Base-by-base conservation (phyloP, 2,329 filamentous ascomycete genomes). In the Aspergillus latus region DNA sequence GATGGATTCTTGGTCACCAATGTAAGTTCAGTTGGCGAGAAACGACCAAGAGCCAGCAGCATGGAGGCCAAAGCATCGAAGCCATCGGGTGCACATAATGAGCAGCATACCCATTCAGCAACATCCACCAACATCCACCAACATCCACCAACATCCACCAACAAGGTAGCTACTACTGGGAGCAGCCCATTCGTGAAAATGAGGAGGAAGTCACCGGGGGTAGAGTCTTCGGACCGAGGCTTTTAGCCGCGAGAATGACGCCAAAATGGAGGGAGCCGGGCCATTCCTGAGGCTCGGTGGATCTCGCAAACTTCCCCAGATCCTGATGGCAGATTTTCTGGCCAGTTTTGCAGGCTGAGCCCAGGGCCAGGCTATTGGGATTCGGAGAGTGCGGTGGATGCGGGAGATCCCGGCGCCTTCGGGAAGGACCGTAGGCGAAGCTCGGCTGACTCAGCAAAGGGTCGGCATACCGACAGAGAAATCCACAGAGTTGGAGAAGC, bases 351-450 rank as follows among this genome's bases (percentile, higher is more conserved):
- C 39, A 44, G 49, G 37, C 16, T 15, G 10, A 43, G 21, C 10
- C 21, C 29, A 47, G 45, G 44, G 9, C 29, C 29, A 32, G 44
- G 29, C 29, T 34, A 16, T 9, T 43, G 21, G 21, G 5, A 43
- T 43, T 16, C 40, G 48, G 48, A 42, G 37, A 42, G 44, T 26
- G n/a, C 29, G 30, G 21, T 47, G 52, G 46, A 46, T 49, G 57
- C 57, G 57, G 57, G 54, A 47, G 54, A 57, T 56, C 49, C 57
- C 57, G 57, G 57, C 39, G 54, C 37, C n/a, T 13, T 53, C 57
- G 53, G 53, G 46, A 45, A 54, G 29, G 45, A 56, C 53, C 50
- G 53, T 54, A 56, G 49, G 45, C 32, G 16, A 56, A 28, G 26
- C 26, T 28, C 26, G 5, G 37, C 30, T 59, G 46, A 56, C 39